Percentiles rank a stretch among this genome's conserved stretches.
phyloP scores from a whole-genome alignment of 208 protist genomes.

The Trypanosoma platydactyli region DNA sequence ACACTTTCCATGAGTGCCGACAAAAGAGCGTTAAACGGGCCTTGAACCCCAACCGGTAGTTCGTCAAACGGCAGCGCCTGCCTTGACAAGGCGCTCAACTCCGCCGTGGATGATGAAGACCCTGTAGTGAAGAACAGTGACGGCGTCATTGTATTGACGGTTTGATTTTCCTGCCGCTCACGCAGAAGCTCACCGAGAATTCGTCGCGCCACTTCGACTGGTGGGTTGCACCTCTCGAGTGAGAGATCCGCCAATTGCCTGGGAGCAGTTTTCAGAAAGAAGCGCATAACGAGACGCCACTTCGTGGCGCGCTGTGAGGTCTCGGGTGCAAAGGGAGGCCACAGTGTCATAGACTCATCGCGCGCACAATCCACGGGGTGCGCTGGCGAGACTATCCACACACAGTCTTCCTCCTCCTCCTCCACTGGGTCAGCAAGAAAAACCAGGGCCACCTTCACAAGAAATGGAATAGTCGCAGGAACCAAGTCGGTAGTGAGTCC shows the following conservation, averaged over 20 bases:
- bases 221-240: conserved; percentile 32
- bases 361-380: background rate
- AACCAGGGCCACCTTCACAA: conserved; percentile 27
- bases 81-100: conserved; percentile 8
- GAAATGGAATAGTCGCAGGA: conserved; percentile 16
- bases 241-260: conserved; percentile 35
- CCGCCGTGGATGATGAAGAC: conserved; percentile 14
- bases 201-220: conserved; percentile 39
- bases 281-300: conserved; percentile 33
- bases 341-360: background rate
- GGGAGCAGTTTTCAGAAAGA: conserved; percentile 67
- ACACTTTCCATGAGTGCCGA: conserved; percentile 13
- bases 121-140: conserved; percentile 18
- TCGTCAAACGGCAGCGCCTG: conserved; percentile 20
- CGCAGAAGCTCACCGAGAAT: conserved; percentile 43
- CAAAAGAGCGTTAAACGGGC: conserved; percentile 22
- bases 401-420: conserved; percentile 14
- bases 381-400: conserved; percentile 13
- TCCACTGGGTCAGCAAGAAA: conserved; percentile 10
- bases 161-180: background rate
- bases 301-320: background rate
- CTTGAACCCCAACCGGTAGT: conserved; percentile 6
- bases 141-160: background rate
- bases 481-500: background rate
- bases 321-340: conserved; percentile 2